Evolutionary conservation across 169 alveolate genomes (phyloP), one percentile per base, ranked within the genome.

Genomic region (Plasmodium blacklocki): DNA sequence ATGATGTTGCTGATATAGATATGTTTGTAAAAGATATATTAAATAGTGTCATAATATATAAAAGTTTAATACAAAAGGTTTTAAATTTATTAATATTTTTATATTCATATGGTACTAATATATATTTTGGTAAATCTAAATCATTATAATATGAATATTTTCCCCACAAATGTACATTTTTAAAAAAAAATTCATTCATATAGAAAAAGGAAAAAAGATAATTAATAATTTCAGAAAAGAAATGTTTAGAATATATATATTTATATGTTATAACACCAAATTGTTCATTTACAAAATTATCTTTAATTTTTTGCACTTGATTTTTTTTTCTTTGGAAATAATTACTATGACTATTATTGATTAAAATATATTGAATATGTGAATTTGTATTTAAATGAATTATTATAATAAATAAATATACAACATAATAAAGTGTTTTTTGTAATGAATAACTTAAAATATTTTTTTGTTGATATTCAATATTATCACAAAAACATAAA

Each of bases 101-200:
- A 49, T 62, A 76, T 29, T 76, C 67, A 54, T 76, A 76, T 0
- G 88, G 88, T 7, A 76, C 88, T 11, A 76, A 56, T 39, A 63
- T 32, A 23, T 63, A 76, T n/a, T 76, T 76, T 26, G 88, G 88
- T 29, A 63, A 18, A 62, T 76, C 75, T 11, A 76, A 14, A 8
- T 76, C 88, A 26, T 14, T 76, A 45, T 47, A 76, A 8, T 76
- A 76, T 19, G 12, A 63, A 15, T 18, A 18, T 6, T 64, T 63
- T 3, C 88, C 88, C 88, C 88, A 76, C 12, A 76, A 39, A 49
- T 76, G 88, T 0, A 76, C 88, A 62, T 76, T 76, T 63, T 54
- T 76, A 18, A 47, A 76, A 63, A 76, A 76, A 18, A 76, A 76
- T 32, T 63, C 88, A 19, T 76, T 76, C 75, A 64, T 63, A 19